Evolutionary conservation across 2,329 filamentous ascomycete genomes (phyloP).

Genomic region (Colletotrichum somersetense): DNA sequence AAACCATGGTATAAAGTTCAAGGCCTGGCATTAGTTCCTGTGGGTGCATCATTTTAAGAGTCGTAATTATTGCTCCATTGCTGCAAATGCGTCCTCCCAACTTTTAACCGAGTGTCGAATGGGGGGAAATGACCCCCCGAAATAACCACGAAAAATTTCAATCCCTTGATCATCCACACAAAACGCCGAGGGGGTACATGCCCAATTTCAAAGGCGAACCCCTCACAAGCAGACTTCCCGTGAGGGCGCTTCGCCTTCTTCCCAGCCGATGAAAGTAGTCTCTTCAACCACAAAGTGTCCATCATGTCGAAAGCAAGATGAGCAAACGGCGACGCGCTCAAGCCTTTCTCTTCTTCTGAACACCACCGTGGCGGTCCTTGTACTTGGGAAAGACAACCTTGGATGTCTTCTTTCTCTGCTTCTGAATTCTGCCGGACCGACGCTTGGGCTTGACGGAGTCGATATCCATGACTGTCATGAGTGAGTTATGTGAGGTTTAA

Average conservation of each 20-base stretch:
- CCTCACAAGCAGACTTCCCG: not conserved
- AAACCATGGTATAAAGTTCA: not conserved
- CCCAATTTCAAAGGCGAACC: not conserved
- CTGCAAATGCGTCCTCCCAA: constrained; percentile 5
- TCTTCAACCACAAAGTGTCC: not conserved
- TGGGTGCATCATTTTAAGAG: not conserved
- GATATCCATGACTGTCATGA: constrained; percentile 67
- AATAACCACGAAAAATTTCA: constrained; percentile 13
- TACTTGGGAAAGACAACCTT: constrained; percentile 73
- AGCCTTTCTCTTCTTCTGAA: constrained; percentile 59
- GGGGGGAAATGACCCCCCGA: constrained; percentile 4
- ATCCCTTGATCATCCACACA: constrained; percentile 17
- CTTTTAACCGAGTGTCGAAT: constrained; percentile 21
- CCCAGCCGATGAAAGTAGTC: not conserved
- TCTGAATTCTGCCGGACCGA: constrained; percentile 63
- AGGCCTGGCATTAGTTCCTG: not conserved
- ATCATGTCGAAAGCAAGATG: not conserved
- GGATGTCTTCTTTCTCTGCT: constrained; percentile 67
- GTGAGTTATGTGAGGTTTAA: constrained; percentile 45
- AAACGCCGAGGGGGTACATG: constrained; percentile 24
- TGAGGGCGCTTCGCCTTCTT: not conserved
- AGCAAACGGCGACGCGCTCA: not conserved
- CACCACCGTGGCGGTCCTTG: constrained; percentile 60
- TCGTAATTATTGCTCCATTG: not conserved
- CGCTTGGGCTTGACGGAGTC: constrained; percentile 58